Conservation (phyloP, 2,329 filamentous ascomycete species). For the Pezicula carpinea region DNA sequence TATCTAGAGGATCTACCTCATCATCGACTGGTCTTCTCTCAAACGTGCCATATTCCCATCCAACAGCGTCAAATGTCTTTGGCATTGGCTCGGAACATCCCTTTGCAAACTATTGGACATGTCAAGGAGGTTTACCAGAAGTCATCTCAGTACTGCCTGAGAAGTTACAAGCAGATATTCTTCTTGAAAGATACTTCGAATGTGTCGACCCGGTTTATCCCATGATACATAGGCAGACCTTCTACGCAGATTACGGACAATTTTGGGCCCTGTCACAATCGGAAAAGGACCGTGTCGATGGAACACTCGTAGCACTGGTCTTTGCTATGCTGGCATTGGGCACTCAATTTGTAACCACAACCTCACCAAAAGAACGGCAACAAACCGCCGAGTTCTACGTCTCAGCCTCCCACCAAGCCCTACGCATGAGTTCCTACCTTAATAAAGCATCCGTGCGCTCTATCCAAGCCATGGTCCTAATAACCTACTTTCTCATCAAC, state of each 20-base stretch:
- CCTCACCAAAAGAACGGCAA: constrained; percentile 56
- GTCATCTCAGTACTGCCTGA: constrained; percentile 72
- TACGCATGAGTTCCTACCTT: constrained; percentile 71
- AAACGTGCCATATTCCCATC: constrained; percentile 66
- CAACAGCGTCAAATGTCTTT: constrained; percentile 72
- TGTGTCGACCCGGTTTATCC: constrained; percentile 77
- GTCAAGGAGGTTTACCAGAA: constrained; percentile 68
- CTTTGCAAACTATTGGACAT: constrained; percentile 83
- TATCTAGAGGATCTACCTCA: constrained; percentile 20
- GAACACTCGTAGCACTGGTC: constrained; percentile 65
- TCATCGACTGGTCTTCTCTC: constrained; percentile 58
- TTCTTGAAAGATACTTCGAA: constrained; percentile 60
- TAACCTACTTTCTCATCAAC: constrained; percentile 80
- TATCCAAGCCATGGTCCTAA: constrained; percentile 77
- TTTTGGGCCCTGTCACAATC: constrained; percentile 62
- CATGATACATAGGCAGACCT: constrained; percentile 71
- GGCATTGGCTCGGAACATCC: constrained; percentile 76
- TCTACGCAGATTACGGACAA: constrained; percentile 73
- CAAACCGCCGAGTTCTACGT: constrained; percentile 79
- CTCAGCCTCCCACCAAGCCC: constrained; percentile 72
- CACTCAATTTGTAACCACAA: constrained; percentile 66
- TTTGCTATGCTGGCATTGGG: constrained; percentile 76
- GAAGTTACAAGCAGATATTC: constrained; percentile 69
- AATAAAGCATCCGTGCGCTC: constrained; percentile 69
- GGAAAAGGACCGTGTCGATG: constrained; percentile 59